phyloP scores from a whole-genome alignment of 768 basidiomycete genomes.

The Lactarius hengduanensis region DNA sequence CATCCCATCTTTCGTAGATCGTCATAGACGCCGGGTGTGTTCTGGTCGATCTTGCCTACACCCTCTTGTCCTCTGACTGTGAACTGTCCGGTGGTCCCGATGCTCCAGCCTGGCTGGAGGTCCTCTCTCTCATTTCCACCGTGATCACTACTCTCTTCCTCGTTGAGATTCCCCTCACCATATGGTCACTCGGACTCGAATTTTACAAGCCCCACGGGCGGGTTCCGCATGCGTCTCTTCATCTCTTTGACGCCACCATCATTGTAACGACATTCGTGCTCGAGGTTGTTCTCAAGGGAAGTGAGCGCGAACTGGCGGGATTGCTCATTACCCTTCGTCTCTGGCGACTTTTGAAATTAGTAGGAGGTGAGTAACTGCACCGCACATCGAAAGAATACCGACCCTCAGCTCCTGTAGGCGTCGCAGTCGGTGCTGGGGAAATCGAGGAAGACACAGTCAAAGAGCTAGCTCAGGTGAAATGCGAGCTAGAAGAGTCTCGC shows the following conservation, averaged over 20 bases:
- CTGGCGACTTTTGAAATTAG: slow-evolving; percentile 78
- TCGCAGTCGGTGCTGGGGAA: slow-evolving; percentile 74
- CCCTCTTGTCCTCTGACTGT: slow-evolving; percentile 59
- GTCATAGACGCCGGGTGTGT: slow-evolving; percentile 66
- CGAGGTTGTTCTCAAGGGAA: slow-evolving; percentile 66
- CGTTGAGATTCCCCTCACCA: slow-evolving; percentile 67
- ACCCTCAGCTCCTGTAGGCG: slow-evolving; percentile 48
- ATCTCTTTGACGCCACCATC: slow-evolving; percentile 70
- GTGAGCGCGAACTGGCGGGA: slow-evolving; percentile 65
- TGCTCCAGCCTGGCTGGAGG: slow-evolving; percentile 58
- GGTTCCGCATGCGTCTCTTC: slow-evolving; percentile 57
- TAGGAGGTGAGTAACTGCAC: slow-evolving; percentile 45
- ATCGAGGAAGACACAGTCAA: slow-evolving; percentile 54
- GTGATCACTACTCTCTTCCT: slow-evolving; percentile 71
- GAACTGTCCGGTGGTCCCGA: slow-evolving; percentile 42
- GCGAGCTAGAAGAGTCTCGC: slow-evolving; percentile 47
- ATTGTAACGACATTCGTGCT: slow-evolving; percentile 72
- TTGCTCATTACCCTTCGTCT: slow-evolving; percentile 72
- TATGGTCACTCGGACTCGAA: slow-evolving; percentile 63
- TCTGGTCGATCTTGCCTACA: slow-evolving; percentile 68
- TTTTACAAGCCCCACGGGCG: slow-evolving; percentile 63
- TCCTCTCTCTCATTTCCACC: slow-evolving; percentile 61
- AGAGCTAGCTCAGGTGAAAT: slow-evolving; percentile 48
- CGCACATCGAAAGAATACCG: slow-evolving; percentile 27
- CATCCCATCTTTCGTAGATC: slow-evolving; percentile 41